Base-by-base conservation (phyloP, 176 grass and related monocot species). In the Zoysia pacifica region DNA sequence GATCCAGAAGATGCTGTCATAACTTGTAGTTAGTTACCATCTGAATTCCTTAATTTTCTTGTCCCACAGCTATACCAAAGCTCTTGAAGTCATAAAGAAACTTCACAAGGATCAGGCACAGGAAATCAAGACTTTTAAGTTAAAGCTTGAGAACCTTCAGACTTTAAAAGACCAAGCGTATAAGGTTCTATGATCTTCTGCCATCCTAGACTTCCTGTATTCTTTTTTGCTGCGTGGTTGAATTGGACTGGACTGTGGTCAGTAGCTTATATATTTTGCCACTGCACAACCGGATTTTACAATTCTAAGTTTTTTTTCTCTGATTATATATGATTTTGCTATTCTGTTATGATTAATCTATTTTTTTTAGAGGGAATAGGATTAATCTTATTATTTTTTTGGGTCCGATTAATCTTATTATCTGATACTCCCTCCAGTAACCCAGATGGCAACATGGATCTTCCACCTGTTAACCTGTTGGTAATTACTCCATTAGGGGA, bases 1-100 rank as follows among this genome's bases (percentile, higher is more conserved):
- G 49, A 6, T 64, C 70, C 20, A 74, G 39, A 44, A 62, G 7
- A 4, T 66, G 14, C 9, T 54, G 42, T 12, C 50, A 74, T 73
- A 51, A 28, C 28, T 28, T 28, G 28, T 58, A 73, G 40, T 78
- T 60, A 20, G 60, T 37, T 73, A 62, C 11, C 15, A 72, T 70
- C 16, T 76, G 53, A 78, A 71, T 84, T 48, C 60, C 48, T 69
- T 76, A 75, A 66, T 91, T 85, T 90, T 59, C 45, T 13, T 47
- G 62, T 83, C 13, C 54, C 82, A 74, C 80, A 97, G 94, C 48
- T 97, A 97, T 88, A 97, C 94, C 12, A 97, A 94, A 80, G 94
- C 94, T 84, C 82, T 97, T 18, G 94, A 97, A 90, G 91, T 91
- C 74, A 94, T 94, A 89, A 97, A 97, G 85, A 97, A 97, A 79